Base-by-base conservation (phyloP, 2,329 filamentous ascomycete genomes). In the Fusarium hainanense region DNA sequence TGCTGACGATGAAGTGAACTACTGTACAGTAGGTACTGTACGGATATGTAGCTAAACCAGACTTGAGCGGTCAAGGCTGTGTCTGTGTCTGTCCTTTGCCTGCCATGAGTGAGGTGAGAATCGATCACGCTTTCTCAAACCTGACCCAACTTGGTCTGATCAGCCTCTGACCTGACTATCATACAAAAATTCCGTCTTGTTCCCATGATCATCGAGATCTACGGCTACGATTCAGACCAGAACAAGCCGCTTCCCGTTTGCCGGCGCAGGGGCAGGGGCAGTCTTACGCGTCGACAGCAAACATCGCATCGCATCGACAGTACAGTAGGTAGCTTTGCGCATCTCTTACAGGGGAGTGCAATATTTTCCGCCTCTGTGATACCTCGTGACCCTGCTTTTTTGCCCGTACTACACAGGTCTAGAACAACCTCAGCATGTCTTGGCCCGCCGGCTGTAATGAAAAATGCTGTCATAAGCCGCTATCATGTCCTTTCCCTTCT, bases 151-250 rank as follows among this genome's bases (percentile, higher is more conserved):
- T 48, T 25, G 58, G 47, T 43, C 37, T 34, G 61, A 50, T 62
- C 55, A 56, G 25, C 44, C 21, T 49, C 48, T 56, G 32, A 54
- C 44, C 50, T 65, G 37, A 47, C 49, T 58, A 56, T 65, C 44
- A 52, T 50, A 64, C 46, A 57, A 40, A 25, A 30, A 21, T 18
- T 14, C 66, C 63, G 63, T 63, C 54, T 68, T 67, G 64, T 68
- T 48, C 34, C 63, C 63, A 64, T 49, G 28, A 60, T 58, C 67
- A 70, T 70, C 67, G 67, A 70, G 67, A 70, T 70, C 63, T 64
- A 37, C 41, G 49, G 34, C 34, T 37, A n/a, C 34, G 34, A 37
- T n/a, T 37, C 6, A 37, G 34, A 44, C 41, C 30, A 41, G 52
- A 25, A 51, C 20, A 56, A 50, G 18, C 54, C 54, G 40, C 44